Evolutionary conservation across 495 filamentous ascomycete genomes (phyloP), one percentile per base, ranked within the genome.

Genomic region (Daldinia concentrica): DNA sequence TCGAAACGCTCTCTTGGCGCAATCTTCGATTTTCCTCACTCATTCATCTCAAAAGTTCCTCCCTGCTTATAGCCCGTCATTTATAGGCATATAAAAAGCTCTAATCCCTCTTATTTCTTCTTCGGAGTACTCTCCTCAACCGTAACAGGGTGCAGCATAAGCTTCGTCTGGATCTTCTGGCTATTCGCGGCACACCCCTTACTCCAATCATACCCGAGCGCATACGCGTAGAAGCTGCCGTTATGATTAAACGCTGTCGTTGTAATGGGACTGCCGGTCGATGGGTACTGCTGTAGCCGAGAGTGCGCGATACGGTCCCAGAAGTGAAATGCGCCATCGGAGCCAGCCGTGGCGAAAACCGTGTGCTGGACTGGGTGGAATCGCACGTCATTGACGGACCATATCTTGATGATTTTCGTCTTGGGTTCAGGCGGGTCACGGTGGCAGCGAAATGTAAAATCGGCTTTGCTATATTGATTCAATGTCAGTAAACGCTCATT

Each of bases 221-320:
- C 91, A 76, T 98, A 98, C 30, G 95, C 94, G 76, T 97, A 97
- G 75, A 97, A 93, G 74, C 80, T 88, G 57, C 95, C 95, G 43
- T 81, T 88, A 72, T 88, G 86, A 79, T 92, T 94, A 86, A 97
- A 98, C 15, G 85, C 89, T 14, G 92, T 96, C 45, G 89, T 86
- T 11, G 90, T 88, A 79, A 98, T 97, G 55, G 91, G 90, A 6
- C 27, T 32, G 54, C 54, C 54, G 15, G 14, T 91, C 39, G 90
- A 86, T n/a, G 94, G 93, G 75, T 97, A 98, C 15, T 92, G 92
- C 81, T 95, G 97, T 45, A 97, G 86, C 36, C 92, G 86, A 79
- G 95, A 92, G 79, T 96, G 97, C 62, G 94, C 92, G 68, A 95
- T 92, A 83, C 95, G 95, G 77, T 98, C 94, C 92, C 92, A 95